These are phyloP conservation scores for Tulasnella calospora DNA, from an alignment of 768 basidiomycete genomes.

Conservation along the genomic window DNA sequence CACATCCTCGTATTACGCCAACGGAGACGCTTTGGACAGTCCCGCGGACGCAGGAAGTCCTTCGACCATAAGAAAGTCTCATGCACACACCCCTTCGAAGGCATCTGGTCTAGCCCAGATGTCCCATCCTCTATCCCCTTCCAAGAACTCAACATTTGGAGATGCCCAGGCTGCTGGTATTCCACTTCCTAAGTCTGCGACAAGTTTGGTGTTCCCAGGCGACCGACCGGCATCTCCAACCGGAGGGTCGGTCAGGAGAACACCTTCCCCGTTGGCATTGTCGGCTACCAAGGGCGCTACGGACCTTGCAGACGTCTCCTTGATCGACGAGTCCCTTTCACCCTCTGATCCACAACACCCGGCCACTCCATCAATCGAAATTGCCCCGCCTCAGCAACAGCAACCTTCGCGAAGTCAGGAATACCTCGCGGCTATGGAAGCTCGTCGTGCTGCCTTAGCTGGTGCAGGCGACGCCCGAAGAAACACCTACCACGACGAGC, in stretches of 20 bases:
- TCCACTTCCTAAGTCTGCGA: neutral
- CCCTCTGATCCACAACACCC: neutral
- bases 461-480: neutral
- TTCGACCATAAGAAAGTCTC: neutral
- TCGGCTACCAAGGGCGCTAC: neutral
- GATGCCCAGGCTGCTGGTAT: neutral
- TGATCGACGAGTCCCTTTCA: neutral
- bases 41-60: neutral
- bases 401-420: neutral
- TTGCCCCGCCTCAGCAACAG: neutral
- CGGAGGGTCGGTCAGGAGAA: neutral
- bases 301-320: neutral
- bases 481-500: constrained; percentile 15
- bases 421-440: constrained; percentile 11
- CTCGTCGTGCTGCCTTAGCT: neutral
- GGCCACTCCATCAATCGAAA: neutral
- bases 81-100: neutral
- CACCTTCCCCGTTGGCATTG: neutral
- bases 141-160: neutral
- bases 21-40: neutral
- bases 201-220: neutral
- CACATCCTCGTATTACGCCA: constrained; percentile 2
- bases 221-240: neutral
- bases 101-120: neutral
- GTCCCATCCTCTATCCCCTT: neutral